These are phyloP conservation scores for Prunus armeniaca DNA, from an alignment of 306 rosid species.

Conservation along the genomic window DNA sequence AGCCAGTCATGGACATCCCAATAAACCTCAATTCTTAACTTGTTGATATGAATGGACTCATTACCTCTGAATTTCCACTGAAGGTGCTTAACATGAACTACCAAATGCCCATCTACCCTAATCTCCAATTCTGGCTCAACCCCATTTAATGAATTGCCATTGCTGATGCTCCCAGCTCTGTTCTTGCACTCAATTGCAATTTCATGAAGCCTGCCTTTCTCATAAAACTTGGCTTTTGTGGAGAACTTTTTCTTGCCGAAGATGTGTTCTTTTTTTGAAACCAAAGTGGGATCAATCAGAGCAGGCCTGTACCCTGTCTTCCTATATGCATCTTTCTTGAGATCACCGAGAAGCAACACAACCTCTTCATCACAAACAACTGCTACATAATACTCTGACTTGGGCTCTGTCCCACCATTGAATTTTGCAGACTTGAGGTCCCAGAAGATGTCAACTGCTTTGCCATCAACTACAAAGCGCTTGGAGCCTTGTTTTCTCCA, in stretches of 20 bases:
- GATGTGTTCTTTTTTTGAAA: constrained; percentile 72
- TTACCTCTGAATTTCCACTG: constrained; percentile 95
- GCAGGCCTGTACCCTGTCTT: constrained; percentile 78
- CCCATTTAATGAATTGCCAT: constrained; percentile 33
- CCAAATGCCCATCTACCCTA: constrained; percentile 70
- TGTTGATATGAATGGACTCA: constrained; percentile 66
- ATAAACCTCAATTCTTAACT: constrained; percentile 71
- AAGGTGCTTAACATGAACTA: constrained; percentile 76
- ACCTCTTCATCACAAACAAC: constrained; percentile 79
- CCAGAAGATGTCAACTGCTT: constrained; percentile 61
- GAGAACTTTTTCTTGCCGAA: constrained; percentile 73
- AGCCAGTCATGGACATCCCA: constrained; percentile 98
- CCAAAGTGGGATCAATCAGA: constrained; percentile 66
- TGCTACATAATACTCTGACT: constrained; percentile 73
- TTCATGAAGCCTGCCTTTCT: constrained; percentile 68
- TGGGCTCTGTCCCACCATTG: constrained; percentile 74
- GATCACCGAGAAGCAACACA: constrained; percentile 74
- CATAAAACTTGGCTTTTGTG: constrained; percentile 72
- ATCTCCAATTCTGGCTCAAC: constrained; percentile 92
- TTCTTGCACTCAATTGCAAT: constrained; percentile 74
- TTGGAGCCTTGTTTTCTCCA: constrained; percentile 87
- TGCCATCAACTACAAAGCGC: constrained; percentile 53
- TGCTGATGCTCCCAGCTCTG: constrained; percentile 18
- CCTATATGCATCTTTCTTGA: constrained; percentile 70
- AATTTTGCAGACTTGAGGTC: constrained; percentile 78